Base-by-base conservation (phyloP, 129 eudicot species). In the Helianthus annuus region DNA sequence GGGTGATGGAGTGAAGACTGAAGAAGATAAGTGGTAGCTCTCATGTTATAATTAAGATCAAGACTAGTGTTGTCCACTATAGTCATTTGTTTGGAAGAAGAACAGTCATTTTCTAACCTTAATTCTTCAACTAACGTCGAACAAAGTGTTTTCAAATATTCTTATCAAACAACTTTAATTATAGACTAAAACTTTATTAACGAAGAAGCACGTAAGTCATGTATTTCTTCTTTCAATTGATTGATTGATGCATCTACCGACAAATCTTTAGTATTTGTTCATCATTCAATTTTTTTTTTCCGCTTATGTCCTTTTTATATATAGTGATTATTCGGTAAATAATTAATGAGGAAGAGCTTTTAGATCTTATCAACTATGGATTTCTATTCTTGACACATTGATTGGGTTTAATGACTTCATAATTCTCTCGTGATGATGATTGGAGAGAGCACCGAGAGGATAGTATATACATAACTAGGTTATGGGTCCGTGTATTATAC, bases 41-140 rank as follows among this genome's bases (percentile, higher is more conserved):
- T 76, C 80, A 63, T 45, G 62, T 42, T 42, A 66, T 55, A 10
- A 66, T 74, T 64, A 24, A 24, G 29, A 64, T 56, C 36, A 75
- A 75, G 59, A 75, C 72, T 65, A 42, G 34, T 7, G 34, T 72
- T 34, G 46, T 9, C 58, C 48, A 29, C 17, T 62, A 29, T 63
- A 63, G 5, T 40, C 67, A 66, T 54, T 66, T 27, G 57, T 66
- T 53, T 54, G 79, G 58, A 55, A 54, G 79, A 65, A 17, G 70
- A 73, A 36, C 73, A 74, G 78, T 74, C 78, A 52, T 74, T 74
- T 74, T 74, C 78, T 51, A 51, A 74, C 71, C 78, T 63, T 74
- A 74, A 65, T 64, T 74, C 52, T 64, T 36, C 71, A 74, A 64
- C 71, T 54, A 74, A 51, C 63, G 38, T 63, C 66, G 39, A 73